phyloP scores from a whole-genome alignment of 1,284 basidiomycete genomes.

The Phellinidium pouzarii region DNA sequence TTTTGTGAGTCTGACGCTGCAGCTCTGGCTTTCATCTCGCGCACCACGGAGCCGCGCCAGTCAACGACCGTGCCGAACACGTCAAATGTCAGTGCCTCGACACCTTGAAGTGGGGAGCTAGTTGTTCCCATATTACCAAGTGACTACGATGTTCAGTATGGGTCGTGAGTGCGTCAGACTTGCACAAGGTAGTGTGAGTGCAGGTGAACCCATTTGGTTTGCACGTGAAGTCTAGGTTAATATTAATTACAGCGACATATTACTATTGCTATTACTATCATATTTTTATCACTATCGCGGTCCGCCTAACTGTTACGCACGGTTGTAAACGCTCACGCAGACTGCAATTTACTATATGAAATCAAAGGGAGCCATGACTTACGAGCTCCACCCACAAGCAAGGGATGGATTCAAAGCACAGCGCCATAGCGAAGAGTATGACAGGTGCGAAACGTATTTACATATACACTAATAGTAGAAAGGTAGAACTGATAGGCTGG shows the following conservation, averaged over 20 bases:
- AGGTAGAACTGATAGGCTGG: not conserved
- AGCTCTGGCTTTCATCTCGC: constrained; percentile 29
- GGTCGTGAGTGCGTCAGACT: not conserved
- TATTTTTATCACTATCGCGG: no score
- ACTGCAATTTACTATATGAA: no score
- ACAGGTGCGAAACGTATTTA: not conserved
- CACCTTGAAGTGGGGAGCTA: constrained; percentile 20
- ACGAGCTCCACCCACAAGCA: not conserved
- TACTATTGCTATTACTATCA: no score
- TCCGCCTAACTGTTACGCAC: no score
- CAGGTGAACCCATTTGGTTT: no score
- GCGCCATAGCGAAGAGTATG: constrained; percentile 1
- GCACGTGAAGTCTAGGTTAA: no score
- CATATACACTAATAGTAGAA: not conserved
- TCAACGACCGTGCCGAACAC: constrained; percentile 60
- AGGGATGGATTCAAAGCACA: not conserved
- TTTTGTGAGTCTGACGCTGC: constrained; percentile 2
- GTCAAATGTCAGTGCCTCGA: constrained; percentile 56
- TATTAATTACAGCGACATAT: no score
- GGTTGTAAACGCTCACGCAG: no score
- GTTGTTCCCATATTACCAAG: not conserved
- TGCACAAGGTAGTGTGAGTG: no score
- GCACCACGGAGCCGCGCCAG: constrained; percentile 45
- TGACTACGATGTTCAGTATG: not conserved
- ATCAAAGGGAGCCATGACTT: no score